Base-by-base conservation (phyloP, 1,139 yeast genomes). In the Nematodospora anomalae region DNA sequence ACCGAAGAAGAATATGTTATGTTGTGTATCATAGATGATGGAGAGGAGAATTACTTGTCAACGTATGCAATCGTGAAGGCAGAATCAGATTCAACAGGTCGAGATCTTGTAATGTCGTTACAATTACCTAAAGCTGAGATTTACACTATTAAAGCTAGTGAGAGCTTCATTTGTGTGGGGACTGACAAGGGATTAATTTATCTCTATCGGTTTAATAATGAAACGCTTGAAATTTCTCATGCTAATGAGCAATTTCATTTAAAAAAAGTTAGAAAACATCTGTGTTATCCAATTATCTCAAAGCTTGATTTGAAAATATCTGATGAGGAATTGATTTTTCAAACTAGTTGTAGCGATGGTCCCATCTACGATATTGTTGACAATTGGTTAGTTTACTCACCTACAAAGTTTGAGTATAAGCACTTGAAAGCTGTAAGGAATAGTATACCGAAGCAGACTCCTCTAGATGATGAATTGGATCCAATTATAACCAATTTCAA, bases 361-460 rank as follows among this genome's bases (percentile, higher is more conserved):
- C 71, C 79, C 1, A 64, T 78, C 4, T 76, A 71, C 53, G 82
- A 76, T 46, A 46, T 78, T 9, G 65, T 66, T 26, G 79, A 78
- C 4, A 58, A 71, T 34, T 74, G 78, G 73, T 52, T 79, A 24
- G 74, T 68, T 1, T 79, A 74, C 47, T 70, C 67, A 4, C 76
- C 79, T 4, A 56, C 63, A 3, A 61, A 59, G 37, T 43, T 42
- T 6, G 76, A 69, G 45, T 65, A 62, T 45, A 51, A 57, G 23
- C 63, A 60, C 30, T 44, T 64, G 27, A 57, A 52, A 29, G 51
- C 56, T 1, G 44, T 58, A 7, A 52, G 49, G 35, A 46, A 48
- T 32, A 40, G 21, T 42, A 3, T 43, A 37, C n/a, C 10, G 18
- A 33, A 16, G 21, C 33, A 16, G 15, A 16, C 4, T 6, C 6